Conservation (phyloP, 495 filamentous ascomycete species). For the Neurospora terricola region DNA sequence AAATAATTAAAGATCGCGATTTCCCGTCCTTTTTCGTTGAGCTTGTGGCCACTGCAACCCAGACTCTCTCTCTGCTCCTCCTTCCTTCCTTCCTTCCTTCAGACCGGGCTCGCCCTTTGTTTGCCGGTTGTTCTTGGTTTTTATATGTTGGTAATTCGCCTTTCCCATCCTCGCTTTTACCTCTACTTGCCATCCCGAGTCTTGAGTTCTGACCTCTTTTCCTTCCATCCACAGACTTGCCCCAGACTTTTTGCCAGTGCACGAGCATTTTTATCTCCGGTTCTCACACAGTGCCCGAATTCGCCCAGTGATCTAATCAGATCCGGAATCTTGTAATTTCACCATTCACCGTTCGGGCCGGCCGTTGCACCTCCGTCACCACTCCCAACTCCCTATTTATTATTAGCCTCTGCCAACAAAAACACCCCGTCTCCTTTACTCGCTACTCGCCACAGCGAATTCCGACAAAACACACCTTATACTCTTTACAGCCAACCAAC, state of each 20-base stretch:
- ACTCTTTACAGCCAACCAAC: neutral
- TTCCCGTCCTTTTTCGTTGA: conserved; percentile 1
- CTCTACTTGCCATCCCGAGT: neutral
- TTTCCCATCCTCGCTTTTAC: neutral
- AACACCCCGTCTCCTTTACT: neutral
- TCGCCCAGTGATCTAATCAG: neutral
- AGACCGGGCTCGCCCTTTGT: neutral
- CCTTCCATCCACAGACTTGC: neutral
- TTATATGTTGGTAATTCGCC: neutral
- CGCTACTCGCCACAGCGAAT: neutral
- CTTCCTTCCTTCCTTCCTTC: neutral
- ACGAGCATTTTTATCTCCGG: neutral
- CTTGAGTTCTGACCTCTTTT: neutral
- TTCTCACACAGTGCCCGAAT: neutral
- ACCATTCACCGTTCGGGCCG: neutral
- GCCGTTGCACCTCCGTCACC: neutral
- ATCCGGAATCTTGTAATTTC: neutral
- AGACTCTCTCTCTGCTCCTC: neutral
- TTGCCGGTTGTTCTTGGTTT: neutral
- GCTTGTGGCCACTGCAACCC: neutral
- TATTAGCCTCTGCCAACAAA: neutral
- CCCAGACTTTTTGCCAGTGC: neutral
- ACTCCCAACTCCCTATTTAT: neutral
- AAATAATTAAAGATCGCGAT: conserved; percentile 18
- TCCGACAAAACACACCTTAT: neutral